These are phyloP conservation scores for Phytophthora sansomeana DNA, from an alignment of 352 stramenopile species.

Conservation along the genomic window DNA sequence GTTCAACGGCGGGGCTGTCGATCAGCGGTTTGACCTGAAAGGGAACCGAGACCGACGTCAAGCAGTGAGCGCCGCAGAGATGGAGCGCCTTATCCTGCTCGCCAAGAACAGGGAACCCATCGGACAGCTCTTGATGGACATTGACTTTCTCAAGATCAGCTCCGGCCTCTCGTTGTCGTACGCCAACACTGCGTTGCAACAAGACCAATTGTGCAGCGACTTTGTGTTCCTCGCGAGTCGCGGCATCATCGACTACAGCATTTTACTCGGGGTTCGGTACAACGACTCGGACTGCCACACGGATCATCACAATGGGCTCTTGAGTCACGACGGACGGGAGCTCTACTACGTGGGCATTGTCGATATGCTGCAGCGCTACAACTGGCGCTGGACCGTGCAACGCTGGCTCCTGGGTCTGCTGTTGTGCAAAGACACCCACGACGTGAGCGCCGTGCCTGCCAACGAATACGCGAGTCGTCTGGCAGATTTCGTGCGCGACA, in stretches of 20 bases:
- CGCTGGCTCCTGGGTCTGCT: constrained; percentile 75
- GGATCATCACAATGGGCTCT: constrained; percentile 46
- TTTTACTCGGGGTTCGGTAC: constrained; percentile 77
- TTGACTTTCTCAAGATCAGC: constrained; percentile 86
- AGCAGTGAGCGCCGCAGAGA: constrained; percentile 64
- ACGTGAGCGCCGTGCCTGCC: constrained; percentile 82
- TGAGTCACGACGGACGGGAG: constrained; percentile 60
- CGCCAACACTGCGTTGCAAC: constrained; percentile 44
- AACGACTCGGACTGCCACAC: constrained; percentile 38
- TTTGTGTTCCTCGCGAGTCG: constrained; percentile 85
- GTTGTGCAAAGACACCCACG: constrained; percentile 83
- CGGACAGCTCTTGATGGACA: constrained; percentile 85
- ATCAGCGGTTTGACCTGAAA: constrained; percentile 87
- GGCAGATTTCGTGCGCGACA: constrained; percentile 74
- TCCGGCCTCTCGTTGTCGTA: constrained; percentile 65
- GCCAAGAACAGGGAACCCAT: constrained; percentile 69
- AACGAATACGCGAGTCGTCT: constrained; percentile 76
- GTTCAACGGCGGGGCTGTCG: constrained; percentile 80
- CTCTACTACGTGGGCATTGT: constrained; percentile 84
- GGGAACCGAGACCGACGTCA: constrained; percentile 81
- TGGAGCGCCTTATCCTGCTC: constrained; percentile 72
- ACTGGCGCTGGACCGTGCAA: constrained; percentile 87
- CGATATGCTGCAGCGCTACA: constrained; percentile 88
- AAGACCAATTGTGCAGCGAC: constrained; percentile 81
- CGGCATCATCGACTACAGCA: constrained; percentile 89